Percentiles rank a stretch among this genome's conserved stretches.
These are phyloP conservation scores for Saccharum officinarum DNA, from an alignment of 176 grass and related monocot genomes.

Conservation along the genomic window DNA sequence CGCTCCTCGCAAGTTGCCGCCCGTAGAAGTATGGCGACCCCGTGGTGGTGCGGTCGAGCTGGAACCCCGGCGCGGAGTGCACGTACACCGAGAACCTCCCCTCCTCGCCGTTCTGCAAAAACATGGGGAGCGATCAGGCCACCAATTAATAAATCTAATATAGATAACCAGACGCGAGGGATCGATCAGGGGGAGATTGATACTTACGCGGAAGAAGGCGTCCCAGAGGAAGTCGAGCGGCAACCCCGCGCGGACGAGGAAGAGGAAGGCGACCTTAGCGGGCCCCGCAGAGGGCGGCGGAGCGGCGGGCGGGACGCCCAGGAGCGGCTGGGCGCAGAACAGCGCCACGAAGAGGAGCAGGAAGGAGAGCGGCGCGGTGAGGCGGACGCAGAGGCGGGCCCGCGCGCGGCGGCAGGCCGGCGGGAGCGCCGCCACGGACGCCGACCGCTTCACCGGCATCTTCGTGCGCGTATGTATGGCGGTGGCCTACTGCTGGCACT, in stretches of 20 bases:
- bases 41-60: constrained; percentile 77
- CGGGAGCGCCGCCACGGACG: constrained; percentile 33
- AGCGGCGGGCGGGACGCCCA: background rate
- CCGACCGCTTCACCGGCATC: constrained; percentile 64
- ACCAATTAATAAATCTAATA: background rate
- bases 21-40: constrained; percentile 73
- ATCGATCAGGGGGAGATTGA: background rate
- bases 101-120: constrained; percentile 71
- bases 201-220: constrained; percentile 79
- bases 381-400: constrained; percentile 67
- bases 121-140: constrained; percentile 11
- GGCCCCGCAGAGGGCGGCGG: constrained; percentile 28
- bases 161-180: background rate
- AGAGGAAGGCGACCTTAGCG: constrained; percentile 87
- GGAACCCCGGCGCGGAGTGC: constrained; percentile 83
- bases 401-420: constrained; percentile 36
- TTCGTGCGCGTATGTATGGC: background rate
- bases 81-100: constrained; percentile 87
- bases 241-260: constrained; percentile 71
- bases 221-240: constrained; percentile 98
- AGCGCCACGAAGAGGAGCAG: constrained; percentile 57
- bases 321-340: constrained; percentile 44
- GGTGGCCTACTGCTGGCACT: background rate
- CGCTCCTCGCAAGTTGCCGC: constrained; percentile 61
- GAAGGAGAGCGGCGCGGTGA: constrained; percentile 56